Conservation (phyloP, 805 yeast genomes). For the Yarrowia sp. region DNA sequence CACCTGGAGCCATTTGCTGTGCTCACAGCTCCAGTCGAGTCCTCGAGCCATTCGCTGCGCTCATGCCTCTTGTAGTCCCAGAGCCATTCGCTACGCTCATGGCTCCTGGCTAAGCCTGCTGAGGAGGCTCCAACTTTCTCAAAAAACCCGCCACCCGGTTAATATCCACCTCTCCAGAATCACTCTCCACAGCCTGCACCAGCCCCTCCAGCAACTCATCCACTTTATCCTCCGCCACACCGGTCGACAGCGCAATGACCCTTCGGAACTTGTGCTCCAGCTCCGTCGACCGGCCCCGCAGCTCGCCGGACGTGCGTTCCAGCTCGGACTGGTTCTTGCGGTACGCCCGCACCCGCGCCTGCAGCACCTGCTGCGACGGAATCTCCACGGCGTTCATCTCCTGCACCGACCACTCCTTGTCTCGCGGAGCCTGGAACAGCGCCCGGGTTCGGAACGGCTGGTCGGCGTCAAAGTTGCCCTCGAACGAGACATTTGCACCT, state of each 20-base stretch:
- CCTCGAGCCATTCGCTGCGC: too few relatives aligned
- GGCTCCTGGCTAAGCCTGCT: constrained; percentile 1
- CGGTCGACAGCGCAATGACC: constrained; percentile 89
- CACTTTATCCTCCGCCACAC: constrained; percentile 80
- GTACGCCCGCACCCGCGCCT: constrained; percentile 85
- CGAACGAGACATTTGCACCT: constrained; percentile 45
- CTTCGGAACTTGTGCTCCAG: constrained; percentile 81
- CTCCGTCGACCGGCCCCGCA: constrained; percentile 61
- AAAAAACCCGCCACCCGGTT: constrained; percentile 63
- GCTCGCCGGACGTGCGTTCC: constrained; percentile 58
- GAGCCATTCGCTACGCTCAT: too few relatives aligned
- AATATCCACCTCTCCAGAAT: constrained; percentile 71
- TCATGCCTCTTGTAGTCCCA: too few relatives aligned
- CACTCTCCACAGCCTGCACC: constrained; percentile 89
- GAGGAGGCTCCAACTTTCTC: constrained; percentile 54
- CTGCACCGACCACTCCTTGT: constrained; percentile 24
- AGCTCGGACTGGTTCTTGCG: constrained; percentile 68
- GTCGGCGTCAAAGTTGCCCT: constrained; percentile 80
- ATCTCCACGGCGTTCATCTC: constrained; percentile 46
- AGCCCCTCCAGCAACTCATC: constrained; percentile 83
- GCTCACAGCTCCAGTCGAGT: too few relatives aligned
- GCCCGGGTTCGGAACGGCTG: constrained; percentile 82
- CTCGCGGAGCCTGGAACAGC: constrained; percentile 47
- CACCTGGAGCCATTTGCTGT: too few relatives aligned
- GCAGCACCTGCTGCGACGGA: constrained; percentile 61